Conservation (phyloP, 179 eudicot species). For the Nepenthes alata region DNA sequence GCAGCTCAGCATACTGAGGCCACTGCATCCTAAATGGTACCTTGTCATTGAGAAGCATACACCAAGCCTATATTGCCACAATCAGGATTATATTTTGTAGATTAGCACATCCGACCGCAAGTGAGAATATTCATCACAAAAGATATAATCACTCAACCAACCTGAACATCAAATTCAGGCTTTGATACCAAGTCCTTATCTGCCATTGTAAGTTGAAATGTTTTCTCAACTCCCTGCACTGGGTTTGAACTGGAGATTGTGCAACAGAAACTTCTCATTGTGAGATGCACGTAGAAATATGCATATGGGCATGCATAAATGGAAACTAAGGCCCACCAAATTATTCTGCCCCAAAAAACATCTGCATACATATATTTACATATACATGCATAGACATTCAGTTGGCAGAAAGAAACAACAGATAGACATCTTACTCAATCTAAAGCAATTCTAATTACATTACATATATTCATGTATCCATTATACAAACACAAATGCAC, state of each 20-base stretch:
- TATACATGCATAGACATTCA: too few species aligned
- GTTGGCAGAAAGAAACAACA: too few species aligned
- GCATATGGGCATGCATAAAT: not conserved
- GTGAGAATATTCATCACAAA: not conserved
- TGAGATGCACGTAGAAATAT: not conserved
- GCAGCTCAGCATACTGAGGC: constrained; percentile 90
- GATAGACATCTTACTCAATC: too few species aligned
- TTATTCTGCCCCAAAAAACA: too few species aligned
- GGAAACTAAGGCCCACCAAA: not conserved
- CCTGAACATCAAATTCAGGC: constrained; percentile 87
- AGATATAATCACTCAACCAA: constrained; percentile 13
- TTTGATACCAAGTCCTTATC: constrained; percentile 66
- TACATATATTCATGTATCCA: too few species aligned
- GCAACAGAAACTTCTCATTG: constrained; percentile 4
- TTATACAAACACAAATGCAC: too few species aligned
- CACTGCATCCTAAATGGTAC: constrained; percentile 97
- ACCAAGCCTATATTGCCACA: constrained; percentile 63
- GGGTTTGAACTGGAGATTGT: constrained; percentile 58
- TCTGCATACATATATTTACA: too few species aligned
- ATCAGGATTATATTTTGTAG: too few species aligned
- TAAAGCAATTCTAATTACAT: too few species aligned
- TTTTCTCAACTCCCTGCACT: constrained; percentile 62
- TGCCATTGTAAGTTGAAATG: constrained; percentile 71
- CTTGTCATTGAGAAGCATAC: constrained; percentile 98
- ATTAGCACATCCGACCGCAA: not conserved